Base-by-base conservation (phyloP, 2,329 filamentous ascomycete species). In the Fusarium denticulatum region DNA sequence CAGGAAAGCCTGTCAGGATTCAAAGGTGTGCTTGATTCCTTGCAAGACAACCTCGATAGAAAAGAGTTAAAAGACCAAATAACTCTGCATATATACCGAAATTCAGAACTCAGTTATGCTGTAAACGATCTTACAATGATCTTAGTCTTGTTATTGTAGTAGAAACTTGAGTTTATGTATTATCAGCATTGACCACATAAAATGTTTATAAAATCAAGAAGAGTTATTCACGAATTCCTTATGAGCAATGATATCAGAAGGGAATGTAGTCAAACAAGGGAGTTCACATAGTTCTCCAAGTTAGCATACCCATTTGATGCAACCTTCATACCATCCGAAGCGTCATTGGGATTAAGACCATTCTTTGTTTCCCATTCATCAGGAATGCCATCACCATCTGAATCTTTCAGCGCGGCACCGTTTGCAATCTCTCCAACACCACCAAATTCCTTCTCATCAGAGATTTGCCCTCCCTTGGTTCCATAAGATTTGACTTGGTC, bases 231-330 rank as follows among this genome's bases (percentile, higher is more conserved):
- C 9, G 47, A 24, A 34, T 34, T 50, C 13, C 16, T 34, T 15
- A 34, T 20, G 6, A 34, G n/a, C 16, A 24, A 32, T 34, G 9
- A 52, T 8, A 34, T 2, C 4, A 49, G n/a, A 52, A 24, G 12
- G 47, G 6, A 20, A 14, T 11, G 16, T 52, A 15, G 15, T 26
- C 28, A 63, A 22, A 86, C 82, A 36, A 88, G 77, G 16, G 84
- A 86, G 70, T 88, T 88, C 24, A 86, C 83, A 78, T 87, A 88
- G 57, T 85, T 83, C 76, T 88, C 86, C 18, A 88, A 80, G 67
- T 85, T 86, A 9, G 81, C 79, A 64, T 86, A 87, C 11, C 85
- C 84, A 42, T 83, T 82, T 16, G 78, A 81, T 18, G 82, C 79
- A 56, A 83, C 83, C 66, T 75, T 74, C 82, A 85, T 84, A 10